These are phyloP conservation scores for Coprinopsis marcescibilis DNA, from an alignment of 768 basidiomycete genomes.

Conservation along the genomic window DNA sequence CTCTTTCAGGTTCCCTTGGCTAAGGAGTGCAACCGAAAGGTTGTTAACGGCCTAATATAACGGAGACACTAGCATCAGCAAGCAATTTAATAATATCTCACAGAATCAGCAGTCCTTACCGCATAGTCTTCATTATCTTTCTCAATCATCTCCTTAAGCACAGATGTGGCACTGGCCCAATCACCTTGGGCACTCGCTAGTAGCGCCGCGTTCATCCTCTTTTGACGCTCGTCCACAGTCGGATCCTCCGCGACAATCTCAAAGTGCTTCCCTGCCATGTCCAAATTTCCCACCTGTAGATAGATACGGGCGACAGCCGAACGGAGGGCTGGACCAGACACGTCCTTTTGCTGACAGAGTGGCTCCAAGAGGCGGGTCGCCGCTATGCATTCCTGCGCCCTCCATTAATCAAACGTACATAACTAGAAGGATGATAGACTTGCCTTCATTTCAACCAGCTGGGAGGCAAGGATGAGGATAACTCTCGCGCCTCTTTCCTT, in stretches of 20 bases:
- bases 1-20: conserved; percentile 69
- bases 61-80: not conserved
- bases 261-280: conserved; percentile 55
- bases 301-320: conserved; percentile 71
- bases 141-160: conserved; percentile 39
- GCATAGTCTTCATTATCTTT: conserved; percentile 56
- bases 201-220: conserved; percentile 62
- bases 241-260: conserved; percentile 40
- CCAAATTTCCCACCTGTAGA: conserved; percentile 65
- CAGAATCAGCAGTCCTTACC: conserved; percentile 33
- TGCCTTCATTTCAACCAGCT: conserved; percentile 83
- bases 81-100: too few relatives aligned
- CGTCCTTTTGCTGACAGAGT: conserved; percentile 35
- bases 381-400: conserved; percentile 66
- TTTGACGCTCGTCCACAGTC: conserved; percentile 34
- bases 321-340: conserved; percentile 49
- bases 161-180: conserved; percentile 48
- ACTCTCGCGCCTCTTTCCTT: conserved; percentile 72
- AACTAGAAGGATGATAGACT: conserved; percentile 3
- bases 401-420: not conserved
- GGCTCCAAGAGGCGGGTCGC: conserved; percentile 65
- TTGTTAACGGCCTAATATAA: conserved; percentile 62
- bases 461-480: conserved; percentile 74
- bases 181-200: conserved; percentile 65
- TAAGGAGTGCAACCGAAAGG: conserved; percentile 63